Conservation (phyloP, 495 filamentous ascomycete genomes). For the Aspergillus affinis region DNA sequence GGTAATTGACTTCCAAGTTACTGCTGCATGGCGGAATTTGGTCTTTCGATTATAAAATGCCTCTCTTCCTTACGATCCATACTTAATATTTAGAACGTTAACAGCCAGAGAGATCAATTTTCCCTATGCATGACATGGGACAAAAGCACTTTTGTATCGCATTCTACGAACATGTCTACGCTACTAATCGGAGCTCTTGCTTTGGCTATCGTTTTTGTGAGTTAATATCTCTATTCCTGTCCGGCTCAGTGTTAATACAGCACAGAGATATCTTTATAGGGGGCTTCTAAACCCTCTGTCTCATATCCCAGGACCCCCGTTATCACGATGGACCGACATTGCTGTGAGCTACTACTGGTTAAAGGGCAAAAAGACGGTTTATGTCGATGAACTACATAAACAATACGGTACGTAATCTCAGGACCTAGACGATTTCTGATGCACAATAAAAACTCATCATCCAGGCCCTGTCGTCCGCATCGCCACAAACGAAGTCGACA, state of each 20-base stretch:
- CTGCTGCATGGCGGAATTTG: too few species aligned
- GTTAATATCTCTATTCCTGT: neutral
- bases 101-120: too few species aligned
- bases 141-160: too few species aligned
- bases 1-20: too few species aligned
- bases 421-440: neutral
- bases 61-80: too few species aligned
- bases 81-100: too few species aligned
- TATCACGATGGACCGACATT: neutral
- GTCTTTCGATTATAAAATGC: too few species aligned
- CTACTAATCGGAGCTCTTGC: neutral
- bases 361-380: conserved; percentile 22
- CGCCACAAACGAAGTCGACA: conserved; percentile 34
- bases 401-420: conserved; percentile 28
- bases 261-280: neutral
- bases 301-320: neutral
- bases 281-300: neutral
- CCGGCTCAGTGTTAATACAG: neutral
- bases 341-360: conserved; percentile 7
- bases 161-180: neutral
- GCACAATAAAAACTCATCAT: neutral
- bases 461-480: conserved; percentile 45
- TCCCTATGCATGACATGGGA: too few species aligned
- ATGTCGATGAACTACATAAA: conserved; percentile 34
- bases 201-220: neutral